Evolutionary conservation across 306 rosid species (phyloP).

Genomic region (Elaeagnus macrophylla): DNA sequence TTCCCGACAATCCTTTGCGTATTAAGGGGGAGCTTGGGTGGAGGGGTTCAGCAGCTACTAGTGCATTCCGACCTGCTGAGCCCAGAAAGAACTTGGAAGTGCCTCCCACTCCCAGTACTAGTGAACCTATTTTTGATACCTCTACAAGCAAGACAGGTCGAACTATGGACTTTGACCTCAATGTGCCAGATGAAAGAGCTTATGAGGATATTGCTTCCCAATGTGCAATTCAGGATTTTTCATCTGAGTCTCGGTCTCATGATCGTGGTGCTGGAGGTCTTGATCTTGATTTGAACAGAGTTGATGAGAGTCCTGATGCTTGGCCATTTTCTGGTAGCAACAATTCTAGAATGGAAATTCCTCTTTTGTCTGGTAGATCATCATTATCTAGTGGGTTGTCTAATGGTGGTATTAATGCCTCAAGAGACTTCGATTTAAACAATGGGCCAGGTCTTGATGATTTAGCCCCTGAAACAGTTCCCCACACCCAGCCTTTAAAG

Average conservation of each 20-base stretch:
- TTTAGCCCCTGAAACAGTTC: slow-evolving; percentile 26
- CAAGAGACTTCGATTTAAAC: slow-evolving; percentile 64
- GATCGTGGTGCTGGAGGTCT: slow-evolving; percentile 42
- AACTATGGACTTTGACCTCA: slow-evolving; percentile 58
- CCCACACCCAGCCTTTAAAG: slow-evolving; percentile 29
- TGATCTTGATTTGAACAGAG: slow-evolving; percentile 65
- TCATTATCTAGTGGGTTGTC: slow-evolving; percentile 21
- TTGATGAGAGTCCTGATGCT: slow-evolving; percentile 43
- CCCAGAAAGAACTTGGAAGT: slow-evolving; percentile 52
- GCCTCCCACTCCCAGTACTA: slow-evolving; percentile 18
- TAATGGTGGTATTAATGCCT: slow-evolving; percentile 26
- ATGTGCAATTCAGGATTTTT: slow-evolving; percentile 12
- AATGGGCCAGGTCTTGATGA: slow-evolving; percentile 60
- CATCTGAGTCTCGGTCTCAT: slow-evolving; percentile 17
- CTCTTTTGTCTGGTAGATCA: slow-evolving; percentile 25
- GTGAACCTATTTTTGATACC: slow-evolving; percentile 14
- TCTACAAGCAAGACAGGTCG: slow-evolving; percentile 33
- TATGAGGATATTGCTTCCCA: slow-evolving; percentile 47
- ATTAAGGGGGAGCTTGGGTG: slow-evolving; percentile 64
- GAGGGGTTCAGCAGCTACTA: slow-evolving; percentile 82
- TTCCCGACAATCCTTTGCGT: slow-evolving; percentile 54
- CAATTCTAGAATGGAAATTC: slow-evolving; percentile 26
- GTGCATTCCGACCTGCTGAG: slow-evolving; percentile 83
- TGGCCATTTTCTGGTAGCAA: slow-evolving; percentile 32
- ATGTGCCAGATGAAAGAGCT: slow-evolving; percentile 55